phyloP scores from a whole-genome alignment of 228 moss, liverwort and hornwort species.

The Sphagnum fallax region DNA sequence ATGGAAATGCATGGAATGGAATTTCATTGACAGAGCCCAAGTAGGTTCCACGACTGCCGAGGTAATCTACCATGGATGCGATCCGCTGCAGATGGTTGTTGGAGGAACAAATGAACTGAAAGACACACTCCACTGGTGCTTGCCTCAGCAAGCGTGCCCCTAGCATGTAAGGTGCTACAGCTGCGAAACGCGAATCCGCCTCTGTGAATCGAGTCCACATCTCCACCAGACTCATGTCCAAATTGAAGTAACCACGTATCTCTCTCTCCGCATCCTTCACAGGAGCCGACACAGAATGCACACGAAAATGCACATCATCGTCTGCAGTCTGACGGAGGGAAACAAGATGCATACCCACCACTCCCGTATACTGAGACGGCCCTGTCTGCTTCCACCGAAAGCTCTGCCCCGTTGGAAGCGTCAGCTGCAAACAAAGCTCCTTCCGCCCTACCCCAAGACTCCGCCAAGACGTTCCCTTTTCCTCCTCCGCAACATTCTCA shows the following conservation, averaged over 20 bases:
- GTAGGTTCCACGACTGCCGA: slow-evolving; percentile 47
- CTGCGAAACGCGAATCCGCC: slow-evolving; percentile 86
- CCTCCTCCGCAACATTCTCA: neutral
- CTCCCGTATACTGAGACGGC: slow-evolving; percentile 59
- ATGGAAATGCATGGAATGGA: slow-evolving; percentile 79
- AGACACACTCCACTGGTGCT: slow-evolving; percentile 80
- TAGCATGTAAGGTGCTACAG: slow-evolving; percentile 80
- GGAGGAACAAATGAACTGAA: slow-evolving; percentile 96
- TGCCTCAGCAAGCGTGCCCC: slow-evolving; percentile 91
- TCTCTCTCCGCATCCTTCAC: slow-evolving; percentile 42
- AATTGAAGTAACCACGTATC: slow-evolving; percentile 74
- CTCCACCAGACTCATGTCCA: slow-evolving; percentile 57
- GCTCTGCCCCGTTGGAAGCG: slow-evolving; percentile 71
- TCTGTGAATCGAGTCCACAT: slow-evolving; percentile 60
- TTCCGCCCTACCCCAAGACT: slow-evolving; percentile 56
- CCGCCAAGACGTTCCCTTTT: slow-evolving; percentile 28
- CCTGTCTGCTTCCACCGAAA: slow-evolving; percentile 81
- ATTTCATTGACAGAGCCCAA: slow-evolving; percentile 68
- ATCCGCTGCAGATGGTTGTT: slow-evolving; percentile 99
- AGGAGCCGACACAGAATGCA: slow-evolving; percentile 37
- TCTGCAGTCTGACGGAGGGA: slow-evolving; percentile 57
- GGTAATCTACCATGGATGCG: slow-evolving; percentile 84
- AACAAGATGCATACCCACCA: slow-evolving; percentile 62
- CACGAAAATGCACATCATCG: slow-evolving; percentile 47
- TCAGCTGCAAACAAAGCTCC: slow-evolving; percentile 78